Evolutionary conservation across 257 asterid species (phyloP).

Genomic region (Handroanthus guayacan): DNA sequence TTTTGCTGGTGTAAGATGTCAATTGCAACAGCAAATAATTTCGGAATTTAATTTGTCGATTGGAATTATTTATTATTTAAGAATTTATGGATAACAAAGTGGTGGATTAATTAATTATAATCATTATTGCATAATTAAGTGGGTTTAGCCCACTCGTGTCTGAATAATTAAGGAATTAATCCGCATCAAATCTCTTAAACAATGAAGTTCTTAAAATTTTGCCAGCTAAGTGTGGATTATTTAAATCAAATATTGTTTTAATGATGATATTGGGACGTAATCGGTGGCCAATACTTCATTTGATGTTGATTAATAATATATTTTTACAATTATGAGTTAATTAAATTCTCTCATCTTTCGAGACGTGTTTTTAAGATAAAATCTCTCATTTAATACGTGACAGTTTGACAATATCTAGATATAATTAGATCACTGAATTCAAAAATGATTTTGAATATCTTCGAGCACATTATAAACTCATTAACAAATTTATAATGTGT

Average conservation of each 20-base stretch:
- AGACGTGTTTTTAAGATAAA: too few species aligned
- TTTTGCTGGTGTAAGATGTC: background rate
- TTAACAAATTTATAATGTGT: too few species aligned
- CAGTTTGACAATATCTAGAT: too few species aligned
- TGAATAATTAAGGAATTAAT: slow-evolving; percentile 1
- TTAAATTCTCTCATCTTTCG: too few species aligned
- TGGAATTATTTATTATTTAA: background rate
- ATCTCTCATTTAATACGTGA: too few species aligned
- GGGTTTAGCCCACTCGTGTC: background rate
- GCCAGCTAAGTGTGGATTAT: background rate
- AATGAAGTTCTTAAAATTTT: background rate
- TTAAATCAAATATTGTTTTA: background rate
- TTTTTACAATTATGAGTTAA: too few species aligned
- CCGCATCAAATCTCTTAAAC: slow-evolving; percentile 2
- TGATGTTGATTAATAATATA: background rate
- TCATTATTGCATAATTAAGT: background rate
- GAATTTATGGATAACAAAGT: background rate
- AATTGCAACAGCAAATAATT: background rate
- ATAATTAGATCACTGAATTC: too few species aligned
- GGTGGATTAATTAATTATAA: background rate
- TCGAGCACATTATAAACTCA: too few species aligned
- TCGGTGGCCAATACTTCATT: background rate
- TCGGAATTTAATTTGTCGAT: background rate
- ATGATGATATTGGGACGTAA: background rate
- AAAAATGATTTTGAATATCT: too few species aligned